Base-by-base conservation (phyloP, 2,329 filamentous ascomycete genomes). In the Madurella mycetomatis region DNA sequence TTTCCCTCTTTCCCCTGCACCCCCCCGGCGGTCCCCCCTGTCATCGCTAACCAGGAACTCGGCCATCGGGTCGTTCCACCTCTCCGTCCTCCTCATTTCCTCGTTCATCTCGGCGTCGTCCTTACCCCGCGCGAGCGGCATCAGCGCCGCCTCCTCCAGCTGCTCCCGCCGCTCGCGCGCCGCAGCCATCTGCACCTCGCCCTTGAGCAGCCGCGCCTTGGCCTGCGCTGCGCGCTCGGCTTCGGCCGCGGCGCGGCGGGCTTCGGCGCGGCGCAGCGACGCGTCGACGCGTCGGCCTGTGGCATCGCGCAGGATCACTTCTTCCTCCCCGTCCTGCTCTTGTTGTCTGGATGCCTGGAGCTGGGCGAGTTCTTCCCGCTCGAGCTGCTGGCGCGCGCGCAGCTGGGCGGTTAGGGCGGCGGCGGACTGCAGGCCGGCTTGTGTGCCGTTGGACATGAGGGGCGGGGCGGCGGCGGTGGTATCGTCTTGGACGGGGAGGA, bases 61-160 rank as follows among this genome's bases (percentile, higher is more conserved):
- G 55, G 86, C 86, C 72, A 95, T 95, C 1, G 94, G 94, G 73
- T 99, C 94, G 68, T 96, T 92, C 95, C 95, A 99, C 62, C 92
- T 77, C 54, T 85, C 80, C 65, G 81, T 74, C 53, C 84, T 84
- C 73, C 84, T 92, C 63, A 96, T 66, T 69, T 95, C 90, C 37
- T 81, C 79, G 64, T 99, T 99, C 77, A 99, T 76, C 48, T 88
- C 86, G 62, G 81, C 84, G 66, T 99, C 95, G 66, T 97, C 92
- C n/a, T 82, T 85, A 42, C 81, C 81, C 51, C 94, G 76, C 17
- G 92, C 90, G 49, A 99, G 72, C 0, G 83, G 81, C 85, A 97
- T 87, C 54, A 87, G 82, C 68, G 86, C 89, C 1, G 92, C 92
- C 49, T 96, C 90, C 54, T 87, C 80, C 9, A 99, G 73, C 61